Evolutionary conservation across 495 filamentous ascomycete species (phyloP), one percentile per base, ranked within the genome.

Genomic region (Amniculicola lignicola): DNA sequence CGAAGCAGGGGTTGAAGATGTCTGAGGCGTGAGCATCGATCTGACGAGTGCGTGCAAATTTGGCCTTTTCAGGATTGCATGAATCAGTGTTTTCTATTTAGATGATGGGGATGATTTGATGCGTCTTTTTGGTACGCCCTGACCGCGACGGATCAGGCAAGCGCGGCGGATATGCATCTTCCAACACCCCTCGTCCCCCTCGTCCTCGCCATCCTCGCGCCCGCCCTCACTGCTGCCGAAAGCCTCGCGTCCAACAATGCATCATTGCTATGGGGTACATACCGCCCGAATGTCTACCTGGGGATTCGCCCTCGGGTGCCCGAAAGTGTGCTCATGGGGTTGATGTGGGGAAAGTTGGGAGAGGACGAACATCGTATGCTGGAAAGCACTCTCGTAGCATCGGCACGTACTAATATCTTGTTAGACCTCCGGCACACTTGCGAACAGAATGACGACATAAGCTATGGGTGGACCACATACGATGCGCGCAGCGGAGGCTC

Each of bases 381-480:
- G 3, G 12, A 18, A 2, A 29, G 6, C 3, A 3, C 29, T 25
- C 22, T 11, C 24, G 25, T 7, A 9, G 29, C 5, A 5, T n/a
- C 9, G n/a, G 2, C 2, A 12, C 35, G 4, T 43, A 23, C 25
- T 28, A 27, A 39, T 36, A n/a, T 5, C 12, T 4, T 14, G n/a
- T 9, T 24, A 96, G 90, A 83, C 64, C 82, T 96, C 58, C 85
- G 93, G 50, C 87, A 97, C 69, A 94, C 93, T 0, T 98, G 93
- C 71, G 90, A 96, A 66, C 92, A 96, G 68, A 77, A 90, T 66
- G 89, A 95, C 21, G 23, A 23, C 65, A 96, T 97, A 87, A 89
- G 92, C 33, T 98, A 97, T 68, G 93, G 91, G 54, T 98, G 93
- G 93, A 91, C 96, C 57, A 80, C 92, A 63, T 98, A 93, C 72